Base-by-base conservation (phyloP, 2,329 filamentous ascomycete genomes). In the Fusarium anthophilum region DNA sequence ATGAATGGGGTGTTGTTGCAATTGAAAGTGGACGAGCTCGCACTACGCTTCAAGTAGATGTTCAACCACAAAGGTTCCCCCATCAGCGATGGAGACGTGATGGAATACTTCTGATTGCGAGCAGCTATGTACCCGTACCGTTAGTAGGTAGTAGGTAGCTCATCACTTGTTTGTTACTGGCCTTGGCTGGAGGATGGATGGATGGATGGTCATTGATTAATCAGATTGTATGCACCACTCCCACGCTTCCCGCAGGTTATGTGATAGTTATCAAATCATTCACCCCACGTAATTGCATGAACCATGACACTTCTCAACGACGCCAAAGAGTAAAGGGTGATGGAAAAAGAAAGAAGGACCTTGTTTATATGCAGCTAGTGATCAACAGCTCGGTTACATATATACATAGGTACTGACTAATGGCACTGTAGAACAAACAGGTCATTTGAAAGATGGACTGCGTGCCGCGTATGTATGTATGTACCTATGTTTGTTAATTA, bases 21-120 rank as follows among this genome's bases (percentile, higher is more conserved):
- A 26, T 50, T 53, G 66, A 69, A 64, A 53, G 56, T 51, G 66
- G 57, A 69, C 38, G 58, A 69, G 66, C 47, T 69, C 44, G 35
- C 57, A 30, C 66, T 69, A 69, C 45, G 43, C 51, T 69, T 38
- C 58, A 54, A 65, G 59, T 64, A 70, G 51, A 70, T 51, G 41
- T 35, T 69, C 43, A 37, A 55, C 56, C 65, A 63, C 64, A 69
- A 63, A 70, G 48, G 66, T 70, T 48, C 58, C 57, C 45, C 45
- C 41, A 28, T 66, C 43, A 11, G 51, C 24, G 43, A 70, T 70
- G 30, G 44, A 41, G 47, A 61, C 43, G 38, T 37, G 38, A 32
- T 20, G 37, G 43, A 61, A 65, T 70, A 70, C 66, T 38, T 50
- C 35, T 35, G 39, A 54, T 48, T 59, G 48, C 41, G 24, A 63